phyloP scores from a whole-genome alignment of 495 filamentous ascomycete species.

The Aspergillus coremiiformis region DNA sequence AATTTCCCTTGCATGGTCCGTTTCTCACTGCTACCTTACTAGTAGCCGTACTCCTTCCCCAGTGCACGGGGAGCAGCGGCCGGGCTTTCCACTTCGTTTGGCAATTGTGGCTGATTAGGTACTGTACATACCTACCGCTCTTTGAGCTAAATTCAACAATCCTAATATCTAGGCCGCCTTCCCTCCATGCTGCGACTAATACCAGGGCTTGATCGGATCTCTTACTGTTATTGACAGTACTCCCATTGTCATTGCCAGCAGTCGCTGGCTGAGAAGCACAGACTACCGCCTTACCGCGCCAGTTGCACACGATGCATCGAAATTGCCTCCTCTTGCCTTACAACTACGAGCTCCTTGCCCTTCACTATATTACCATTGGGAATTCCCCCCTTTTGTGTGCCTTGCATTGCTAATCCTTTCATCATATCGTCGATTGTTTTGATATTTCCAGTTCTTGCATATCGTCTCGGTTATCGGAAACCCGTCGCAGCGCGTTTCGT shows the following conservation, averaged over 20 bases:
- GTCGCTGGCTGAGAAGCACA: slow-evolving; percentile 21
- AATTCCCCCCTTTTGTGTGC: slow-evolving; percentile 13
- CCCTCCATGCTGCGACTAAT: neutral
- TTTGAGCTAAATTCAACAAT: slow-evolving; percentile 5
- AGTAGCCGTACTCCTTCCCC: neutral
- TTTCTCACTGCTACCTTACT: neutral
- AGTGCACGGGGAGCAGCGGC: slow-evolving; percentile 3
- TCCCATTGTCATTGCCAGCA: slow-evolving; percentile 9
- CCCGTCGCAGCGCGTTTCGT: neutral
- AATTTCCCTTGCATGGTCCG: slow-evolving; percentile 10
- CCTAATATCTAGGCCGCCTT: neutral
- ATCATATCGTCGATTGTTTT: slow-evolving; percentile 1
- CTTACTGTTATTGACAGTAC: neutral
- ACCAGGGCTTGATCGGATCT: neutral
- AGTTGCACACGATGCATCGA: slow-evolving; percentile 34
- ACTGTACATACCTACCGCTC: too few relatives aligned
- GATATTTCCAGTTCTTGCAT: neutral
- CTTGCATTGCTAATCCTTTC: slow-evolving; percentile 29
- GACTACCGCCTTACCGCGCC: slow-evolving; percentile 16
- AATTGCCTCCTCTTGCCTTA: slow-evolving; percentile 12
- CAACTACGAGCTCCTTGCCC: slow-evolving; percentile 18
- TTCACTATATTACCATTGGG: slow-evolving; percentile 5
- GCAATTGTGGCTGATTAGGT: slow-evolving; percentile 19
- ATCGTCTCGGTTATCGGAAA: neutral
- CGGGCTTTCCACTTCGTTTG: slow-evolving; percentile 1